phyloP scores from a whole-genome alignment of 2,329 filamentous ascomycete species.

The Elsinoe necatrix region DNA sequence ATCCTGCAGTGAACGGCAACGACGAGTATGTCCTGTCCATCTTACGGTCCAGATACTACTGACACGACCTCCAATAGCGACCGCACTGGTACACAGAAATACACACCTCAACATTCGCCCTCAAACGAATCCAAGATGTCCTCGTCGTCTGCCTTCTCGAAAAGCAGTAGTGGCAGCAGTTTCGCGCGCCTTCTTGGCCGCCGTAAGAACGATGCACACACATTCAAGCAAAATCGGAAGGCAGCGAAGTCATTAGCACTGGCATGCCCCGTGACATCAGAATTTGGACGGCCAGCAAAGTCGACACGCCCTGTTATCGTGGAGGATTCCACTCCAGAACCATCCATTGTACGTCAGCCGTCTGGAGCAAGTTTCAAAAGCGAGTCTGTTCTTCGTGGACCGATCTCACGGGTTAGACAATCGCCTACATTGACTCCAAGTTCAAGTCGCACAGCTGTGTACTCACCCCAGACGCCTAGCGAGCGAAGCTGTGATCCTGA shows the following conservation, averaged over 20 bases:
- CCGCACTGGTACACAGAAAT: background rate
- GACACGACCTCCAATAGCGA: background rate
- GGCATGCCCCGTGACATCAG: background rate
- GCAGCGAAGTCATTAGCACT: conserved; percentile 2
- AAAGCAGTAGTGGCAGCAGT: conserved; percentile 5
- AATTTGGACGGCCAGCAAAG: background rate
- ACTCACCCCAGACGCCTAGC: background rate
- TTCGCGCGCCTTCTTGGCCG: conserved; percentile 7
- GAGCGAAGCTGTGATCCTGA: background rate
- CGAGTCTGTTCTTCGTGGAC: background rate
- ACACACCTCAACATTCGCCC: background rate
- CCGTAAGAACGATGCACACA: conserved; percentile 8
- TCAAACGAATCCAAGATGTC: conserved; percentile 2
- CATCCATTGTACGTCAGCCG: background rate
- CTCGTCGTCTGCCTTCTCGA: background rate
- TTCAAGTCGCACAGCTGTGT: background rate
- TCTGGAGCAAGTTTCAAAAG: background rate
- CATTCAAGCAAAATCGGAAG: conserved; percentile 11
- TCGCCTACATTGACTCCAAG: background rate
- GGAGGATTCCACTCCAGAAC: background rate
- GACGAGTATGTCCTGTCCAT: background rate
- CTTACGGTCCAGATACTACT: background rate
- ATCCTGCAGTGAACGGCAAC: background rate
- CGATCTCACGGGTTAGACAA: background rate
- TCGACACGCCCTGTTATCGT: conserved; percentile 5